phyloP scores from a whole-genome alignment of 208 protist genomes.

The Acanthamoeba royreba region DNA sequence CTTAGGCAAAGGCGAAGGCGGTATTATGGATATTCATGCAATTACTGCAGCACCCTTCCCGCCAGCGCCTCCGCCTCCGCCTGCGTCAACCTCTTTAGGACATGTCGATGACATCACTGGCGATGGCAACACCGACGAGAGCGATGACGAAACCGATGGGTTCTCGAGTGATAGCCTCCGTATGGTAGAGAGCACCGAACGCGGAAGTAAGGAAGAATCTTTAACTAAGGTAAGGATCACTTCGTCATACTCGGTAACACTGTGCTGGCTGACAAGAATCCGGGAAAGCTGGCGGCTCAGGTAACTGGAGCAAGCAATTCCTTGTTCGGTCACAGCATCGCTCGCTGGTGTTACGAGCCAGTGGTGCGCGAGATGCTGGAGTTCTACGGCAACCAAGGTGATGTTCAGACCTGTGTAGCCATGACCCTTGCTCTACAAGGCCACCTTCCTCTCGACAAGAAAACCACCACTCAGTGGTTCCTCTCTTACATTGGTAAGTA shows the following conservation, averaged over 20 bases:
- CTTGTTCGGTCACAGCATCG: neutral
- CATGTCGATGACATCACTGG: neutral
- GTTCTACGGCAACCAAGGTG: constrained; percentile 36
- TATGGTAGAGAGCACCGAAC: neutral
- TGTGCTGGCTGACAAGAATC: neutral
- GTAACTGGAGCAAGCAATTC: neutral
- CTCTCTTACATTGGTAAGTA: constrained; percentile 44
- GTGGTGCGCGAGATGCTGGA: constrained; percentile 14
- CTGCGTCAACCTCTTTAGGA: neutral
- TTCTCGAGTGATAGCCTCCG: neutral
- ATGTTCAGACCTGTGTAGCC: constrained; percentile 44
- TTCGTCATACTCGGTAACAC: neutral
- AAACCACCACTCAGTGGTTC: constrained; percentile 48
- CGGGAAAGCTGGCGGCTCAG: neutral
- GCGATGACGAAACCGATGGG: neutral
- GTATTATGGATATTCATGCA: neutral
- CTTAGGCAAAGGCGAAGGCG: neutral
- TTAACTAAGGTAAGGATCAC: too few relatives aligned
- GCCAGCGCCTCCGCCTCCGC: neutral
- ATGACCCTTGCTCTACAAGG: neutral
- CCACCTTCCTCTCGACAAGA: constrained; percentile 15
- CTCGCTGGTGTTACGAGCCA: neutral
- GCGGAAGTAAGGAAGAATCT: neutral
- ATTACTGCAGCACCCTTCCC: neutral
- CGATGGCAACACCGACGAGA: neutral